phyloP scores from a whole-genome alignment of 2,329 filamentous ascomycete genomes.

The Blumeriella jaapii region DNA sequence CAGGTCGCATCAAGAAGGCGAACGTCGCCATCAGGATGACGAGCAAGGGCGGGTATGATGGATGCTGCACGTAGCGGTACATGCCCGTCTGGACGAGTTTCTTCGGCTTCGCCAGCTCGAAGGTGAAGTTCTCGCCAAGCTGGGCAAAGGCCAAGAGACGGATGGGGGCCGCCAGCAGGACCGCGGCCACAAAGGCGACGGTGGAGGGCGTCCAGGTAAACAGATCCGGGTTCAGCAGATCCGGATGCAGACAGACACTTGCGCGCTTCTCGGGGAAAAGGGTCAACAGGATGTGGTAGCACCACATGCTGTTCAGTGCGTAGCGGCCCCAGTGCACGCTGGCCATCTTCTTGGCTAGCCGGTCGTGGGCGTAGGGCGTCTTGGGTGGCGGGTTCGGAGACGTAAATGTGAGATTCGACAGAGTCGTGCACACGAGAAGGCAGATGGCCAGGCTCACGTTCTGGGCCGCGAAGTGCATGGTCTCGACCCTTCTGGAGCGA shows the following conservation, averaged over 20 bases:
- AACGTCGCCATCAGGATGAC: conserved; percentile 27
- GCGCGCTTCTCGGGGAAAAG: conserved; percentile 8
- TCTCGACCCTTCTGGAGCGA: no score
- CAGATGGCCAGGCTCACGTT: conserved; percentile 2
- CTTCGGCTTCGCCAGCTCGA: conserved; percentile 41
- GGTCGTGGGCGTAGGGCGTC: conserved; percentile 2
- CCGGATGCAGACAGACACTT: conserved; percentile 9
- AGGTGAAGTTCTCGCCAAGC: conserved; percentile 42
- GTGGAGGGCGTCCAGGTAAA: conserved; percentile 22
- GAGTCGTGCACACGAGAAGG: conserved; percentile 3
- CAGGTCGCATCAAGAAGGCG: conserved; percentile 28
- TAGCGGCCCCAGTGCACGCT: not conserved
- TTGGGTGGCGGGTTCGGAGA: conserved; percentile 8
- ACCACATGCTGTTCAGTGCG: not conserved
- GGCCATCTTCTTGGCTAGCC: not conserved
- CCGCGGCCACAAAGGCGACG: conserved; percentile 11
- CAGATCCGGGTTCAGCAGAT: conserved; percentile 9
- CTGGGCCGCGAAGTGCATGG: conserved; percentile 2
- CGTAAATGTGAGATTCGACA: conserved; percentile 7
- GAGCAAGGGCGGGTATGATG: conserved; percentile 53
- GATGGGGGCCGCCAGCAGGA: conserved; percentile 20
- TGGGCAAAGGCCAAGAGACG: conserved; percentile 32
- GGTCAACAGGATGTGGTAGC: conserved; percentile 10
- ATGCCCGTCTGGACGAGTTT: conserved; percentile 68
- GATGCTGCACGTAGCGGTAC: conserved; percentile 67